Base-by-base conservation (phyloP, 768 basidiomycete genomes). In the Asterophora parasitica region DNA sequence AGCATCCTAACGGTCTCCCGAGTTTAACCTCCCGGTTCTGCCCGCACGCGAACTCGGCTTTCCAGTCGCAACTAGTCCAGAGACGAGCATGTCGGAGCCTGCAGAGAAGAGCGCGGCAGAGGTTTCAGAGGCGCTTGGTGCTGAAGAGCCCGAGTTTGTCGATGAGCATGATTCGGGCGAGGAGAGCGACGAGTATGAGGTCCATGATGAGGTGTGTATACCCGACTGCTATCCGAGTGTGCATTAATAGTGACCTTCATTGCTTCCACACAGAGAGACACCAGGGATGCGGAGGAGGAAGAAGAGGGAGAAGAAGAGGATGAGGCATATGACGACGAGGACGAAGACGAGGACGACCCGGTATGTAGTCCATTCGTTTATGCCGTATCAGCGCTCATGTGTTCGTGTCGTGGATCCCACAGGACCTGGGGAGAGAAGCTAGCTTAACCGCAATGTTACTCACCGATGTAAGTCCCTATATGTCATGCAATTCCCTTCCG, bases 181-280 rank as follows among this genome's bases (percentile, higher is more conserved):
- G 35, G 59, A 60, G 44, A 58, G 54, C 20, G 59, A 60, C 49
- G 57, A 56, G 30, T 58, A 60, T 39, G 59, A 58, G 8, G 30
- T 54, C 9, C 52, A 41, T 13, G 54, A 58, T 9, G 54, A 60
- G 46, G 57, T 55, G 15, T 27, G 15, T 37, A 10, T 16, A 8
- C 4, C 4, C n/a, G 26, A 4, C 39, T 2, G 8, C 9, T 8
- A 12, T 30, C 28, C 10, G 28, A 10, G 28, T 23, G 30, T 10
- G 30, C 8, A 12, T 12, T 31, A 8, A 10, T 31, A 31, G 9
- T 31, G 30, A 10, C 9, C 12, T 31, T 31, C 30, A 12, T 31
- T 23, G 23, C 23, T 23, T 31, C 30, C 8, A 31, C 30, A 31
- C 4, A 31, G 12, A 31, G 30, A 31, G 30, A 31, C 30, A 12